Evolutionary conservation across 768 basidiomycete genomes (phyloP).

Genomic region (Gyrodon lividus): DNA sequence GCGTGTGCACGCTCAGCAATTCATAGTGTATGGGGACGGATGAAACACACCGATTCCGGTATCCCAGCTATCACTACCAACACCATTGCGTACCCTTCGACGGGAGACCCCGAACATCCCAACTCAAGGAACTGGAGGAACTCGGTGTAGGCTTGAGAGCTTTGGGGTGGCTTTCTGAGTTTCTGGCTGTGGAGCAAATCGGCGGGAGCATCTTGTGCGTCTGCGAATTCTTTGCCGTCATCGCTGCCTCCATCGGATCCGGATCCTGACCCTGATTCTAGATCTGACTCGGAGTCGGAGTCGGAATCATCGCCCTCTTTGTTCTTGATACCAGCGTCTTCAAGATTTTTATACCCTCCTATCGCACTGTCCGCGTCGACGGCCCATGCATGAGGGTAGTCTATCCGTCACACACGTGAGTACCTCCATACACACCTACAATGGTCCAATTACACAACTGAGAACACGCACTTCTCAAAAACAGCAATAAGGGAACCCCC

Average conservation of each 20-base stretch:
- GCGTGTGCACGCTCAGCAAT: background rate
- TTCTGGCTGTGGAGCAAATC: background rate
- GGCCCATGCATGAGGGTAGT: constrained; percentile 65
- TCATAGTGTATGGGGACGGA: background rate
- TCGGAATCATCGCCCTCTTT: constrained; percentile 34
- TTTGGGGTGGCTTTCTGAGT: background rate
- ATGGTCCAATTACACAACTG: background rate
- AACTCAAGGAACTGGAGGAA: constrained; percentile 78
- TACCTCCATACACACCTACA: background rate
- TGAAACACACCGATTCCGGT: constrained; percentile 54
- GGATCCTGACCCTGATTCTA: constrained; percentile 21
- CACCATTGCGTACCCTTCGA: constrained; percentile 79
- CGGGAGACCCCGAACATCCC: constrained; percentile 77
- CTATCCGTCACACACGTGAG: constrained; percentile 38
- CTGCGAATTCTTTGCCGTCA: constrained; percentile 36
- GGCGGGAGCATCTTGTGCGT: constrained; percentile 18
- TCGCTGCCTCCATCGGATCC: constrained; percentile 27
- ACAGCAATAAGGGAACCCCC: constrained; percentile 69
- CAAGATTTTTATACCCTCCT: constrained; percentile 29
- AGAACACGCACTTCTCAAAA: constrained; percentile 60
- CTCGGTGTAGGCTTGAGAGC: constrained; percentile 56
- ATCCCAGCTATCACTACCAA: constrained; percentile 82
- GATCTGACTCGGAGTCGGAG: constrained; percentile 23
- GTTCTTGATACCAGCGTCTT: constrained; percentile 20
- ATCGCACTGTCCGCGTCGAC: constrained; percentile 19